Evolutionary conservation across 1,284 basidiomycete genomes (phyloP).

Genomic region (Apiotrichum laibachii): DNA sequence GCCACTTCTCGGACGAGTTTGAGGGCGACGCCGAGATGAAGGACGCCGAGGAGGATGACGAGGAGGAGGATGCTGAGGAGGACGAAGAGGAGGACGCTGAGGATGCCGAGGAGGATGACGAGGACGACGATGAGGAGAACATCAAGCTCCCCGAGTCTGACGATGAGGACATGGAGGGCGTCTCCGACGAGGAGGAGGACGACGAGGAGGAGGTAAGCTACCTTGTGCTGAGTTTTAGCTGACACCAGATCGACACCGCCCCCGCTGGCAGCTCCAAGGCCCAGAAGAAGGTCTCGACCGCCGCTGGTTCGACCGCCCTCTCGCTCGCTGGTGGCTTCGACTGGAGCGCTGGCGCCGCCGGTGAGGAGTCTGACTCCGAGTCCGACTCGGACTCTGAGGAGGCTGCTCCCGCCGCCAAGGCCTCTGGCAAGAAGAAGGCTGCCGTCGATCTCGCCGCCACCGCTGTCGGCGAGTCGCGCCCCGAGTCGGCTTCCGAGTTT

Average conservation of each 20-base stretch:
- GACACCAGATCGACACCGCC: conserved; percentile 20
- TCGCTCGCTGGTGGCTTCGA: conserved; percentile 55
- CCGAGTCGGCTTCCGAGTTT: conserved; percentile 89
- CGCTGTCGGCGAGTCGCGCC: conserved; percentile 69
- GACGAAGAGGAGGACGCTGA: conserved; percentile 50
- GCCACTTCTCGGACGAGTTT: conserved; percentile 63
- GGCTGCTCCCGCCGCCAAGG: conserved; percentile 19
- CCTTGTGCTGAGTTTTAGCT: neutral
- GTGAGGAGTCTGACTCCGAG: conserved; percentile 51
- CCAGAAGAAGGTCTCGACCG: conserved; percentile 29
- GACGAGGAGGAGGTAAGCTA: conserved; percentile 24
- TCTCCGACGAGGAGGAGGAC: conserved; percentile 29
- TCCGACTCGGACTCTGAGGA: conserved; percentile 56
- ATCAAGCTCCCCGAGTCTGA: conserved; percentile 11
- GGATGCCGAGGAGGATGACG: conserved; percentile 55
- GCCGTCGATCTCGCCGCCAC: conserved; percentile 74
- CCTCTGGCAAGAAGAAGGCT: conserved; percentile 58
- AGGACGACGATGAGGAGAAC: conserved; percentile 44
- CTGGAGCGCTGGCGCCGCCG: conserved; percentile 53
- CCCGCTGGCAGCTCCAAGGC: conserved; percentile 22
- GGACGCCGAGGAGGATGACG: conserved; percentile 25
- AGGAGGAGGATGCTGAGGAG: conserved; percentile 34
- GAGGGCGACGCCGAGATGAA: conserved; percentile 47
- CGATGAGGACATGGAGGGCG: conserved; percentile 24
- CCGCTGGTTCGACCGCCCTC: conserved; percentile 39